Evolutionary conservation across 1,139 yeast species (phyloP).

Genomic region (Tardiomyces depauwii): DNA sequence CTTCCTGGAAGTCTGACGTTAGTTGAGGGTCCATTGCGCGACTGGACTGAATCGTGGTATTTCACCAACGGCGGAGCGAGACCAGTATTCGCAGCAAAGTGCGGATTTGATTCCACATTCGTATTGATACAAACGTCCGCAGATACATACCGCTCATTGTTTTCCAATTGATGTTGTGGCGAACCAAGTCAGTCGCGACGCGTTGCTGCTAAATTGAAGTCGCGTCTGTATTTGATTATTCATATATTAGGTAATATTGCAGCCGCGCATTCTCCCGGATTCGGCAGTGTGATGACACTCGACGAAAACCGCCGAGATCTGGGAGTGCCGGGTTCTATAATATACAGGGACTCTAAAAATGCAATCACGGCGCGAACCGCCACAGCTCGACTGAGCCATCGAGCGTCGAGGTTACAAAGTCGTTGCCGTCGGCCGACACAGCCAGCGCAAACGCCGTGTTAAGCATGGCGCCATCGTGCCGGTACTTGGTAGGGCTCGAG

Average conservation of each 20-base stretch:
- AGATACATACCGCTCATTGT: not conserved
- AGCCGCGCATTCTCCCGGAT: too few species aligned
- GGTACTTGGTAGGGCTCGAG: not conserved
- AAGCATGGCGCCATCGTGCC: not conserved
- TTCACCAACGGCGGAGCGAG: too few species aligned
- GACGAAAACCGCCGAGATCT: too few species aligned
- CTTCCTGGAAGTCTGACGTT: not conserved
- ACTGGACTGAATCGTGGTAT: too few species aligned
- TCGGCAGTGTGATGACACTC: not conserved
- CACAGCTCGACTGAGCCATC: not conserved
- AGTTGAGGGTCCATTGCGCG: too few species aligned
- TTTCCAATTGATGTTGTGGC: not conserved
- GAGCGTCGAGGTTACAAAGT: not conserved
- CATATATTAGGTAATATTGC: not conserved
- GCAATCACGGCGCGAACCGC: not conserved
- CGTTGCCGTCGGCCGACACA: not conserved
- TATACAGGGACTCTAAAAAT: too few species aligned
- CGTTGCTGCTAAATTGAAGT: not conserved
- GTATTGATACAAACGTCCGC: not conserved
- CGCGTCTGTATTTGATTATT: not conserved
- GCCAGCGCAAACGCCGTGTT: not conserved
- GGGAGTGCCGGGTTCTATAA: too few species aligned
- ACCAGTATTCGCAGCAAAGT: too few species aligned
- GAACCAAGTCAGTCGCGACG: not conserved
- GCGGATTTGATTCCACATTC: too few species aligned